Conservation (phyloP, 352 stramenopile genomes). For the Globisporangium camurandrum region DNA sequence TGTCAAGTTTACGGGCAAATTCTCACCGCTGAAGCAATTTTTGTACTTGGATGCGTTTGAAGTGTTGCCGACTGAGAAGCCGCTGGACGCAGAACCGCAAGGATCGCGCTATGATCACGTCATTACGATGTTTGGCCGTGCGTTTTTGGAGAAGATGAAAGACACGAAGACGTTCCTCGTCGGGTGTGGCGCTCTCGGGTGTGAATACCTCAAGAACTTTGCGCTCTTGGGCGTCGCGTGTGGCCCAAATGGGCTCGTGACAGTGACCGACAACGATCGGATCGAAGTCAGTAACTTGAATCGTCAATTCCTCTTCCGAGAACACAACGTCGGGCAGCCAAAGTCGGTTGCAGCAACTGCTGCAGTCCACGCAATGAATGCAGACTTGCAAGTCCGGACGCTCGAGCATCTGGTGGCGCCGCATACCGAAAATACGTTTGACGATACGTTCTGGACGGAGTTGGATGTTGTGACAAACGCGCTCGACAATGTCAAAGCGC, state of each 20-base stretch:
- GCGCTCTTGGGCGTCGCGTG: constrained; percentile 75
- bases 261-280: constrained; percentile 81
- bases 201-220: constrained; percentile 86
- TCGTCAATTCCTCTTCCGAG: constrained; percentile 80
- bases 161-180: constrained; percentile 80
- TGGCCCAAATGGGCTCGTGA: constrained; percentile 70
- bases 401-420: constrained; percentile 74
- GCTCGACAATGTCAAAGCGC: constrained; percentile 98
- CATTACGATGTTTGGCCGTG: constrained; percentile 59
- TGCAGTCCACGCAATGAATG: constrained; percentile 72
- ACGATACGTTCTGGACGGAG: constrained; percentile 78
- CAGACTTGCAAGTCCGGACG: constrained; percentile 67
- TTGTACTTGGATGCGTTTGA: constrained; percentile 81
- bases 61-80: constrained; percentile 56
- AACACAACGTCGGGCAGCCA: constrained; percentile 80
- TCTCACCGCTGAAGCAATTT: constrained; percentile 80
- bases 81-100: constrained; percentile 42
- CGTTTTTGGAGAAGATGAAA: constrained; percentile 56
- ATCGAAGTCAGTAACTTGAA: constrained; percentile 88
- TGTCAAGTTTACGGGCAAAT: constrained; percentile 87
- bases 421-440: constrained; percentile 75
- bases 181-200: constrained; percentile 72
- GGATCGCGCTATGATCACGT: constrained; percentile 77
- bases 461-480: constrained; percentile 97
- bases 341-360: constrained; percentile 78